phyloP scores from a whole-genome alignment of 441 rosid genomes.

The Capsella rubella region DNA sequence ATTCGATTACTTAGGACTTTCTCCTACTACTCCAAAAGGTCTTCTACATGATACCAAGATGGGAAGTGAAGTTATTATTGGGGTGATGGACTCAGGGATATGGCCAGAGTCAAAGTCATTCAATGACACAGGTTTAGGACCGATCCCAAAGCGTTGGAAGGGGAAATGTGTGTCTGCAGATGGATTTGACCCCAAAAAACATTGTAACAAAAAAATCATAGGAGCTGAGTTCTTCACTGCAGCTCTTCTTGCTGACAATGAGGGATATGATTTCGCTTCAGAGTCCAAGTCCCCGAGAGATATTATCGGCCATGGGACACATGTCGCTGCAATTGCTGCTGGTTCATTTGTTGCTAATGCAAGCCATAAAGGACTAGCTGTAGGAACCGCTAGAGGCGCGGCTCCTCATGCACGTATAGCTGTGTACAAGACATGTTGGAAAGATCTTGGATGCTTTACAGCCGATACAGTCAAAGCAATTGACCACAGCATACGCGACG shows the following conservation, averaged over 20 bases:
- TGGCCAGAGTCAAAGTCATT: constrained; percentile 86
- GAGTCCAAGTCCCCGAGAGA: constrained; percentile 56
- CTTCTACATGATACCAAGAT: constrained; percentile 30
- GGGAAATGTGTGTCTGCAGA: constrained; percentile 70
- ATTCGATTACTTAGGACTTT: constrained; percentile 36
- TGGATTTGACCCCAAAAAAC: constrained; percentile 58
- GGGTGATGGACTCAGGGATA: constrained; percentile 53
- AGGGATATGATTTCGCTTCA: not conserved
- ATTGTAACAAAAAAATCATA: constrained; percentile 68
- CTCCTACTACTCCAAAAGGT: constrained; percentile 35
- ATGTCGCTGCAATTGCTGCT: constrained; percentile 73
- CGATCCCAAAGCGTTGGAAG: constrained; percentile 69
- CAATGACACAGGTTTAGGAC: constrained; percentile 66
- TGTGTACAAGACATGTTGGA: constrained; percentile 81
- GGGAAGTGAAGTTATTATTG: constrained; percentile 44
- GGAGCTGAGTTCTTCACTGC: constrained; percentile 74
- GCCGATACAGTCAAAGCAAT: constrained; percentile 60
- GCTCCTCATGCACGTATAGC: constrained; percentile 76
- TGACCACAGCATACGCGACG: constrained; percentile 63
- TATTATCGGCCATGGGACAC: constrained; percentile 72
- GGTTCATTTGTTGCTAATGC: constrained; percentile 57
- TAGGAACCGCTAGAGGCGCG: constrained; percentile 76
- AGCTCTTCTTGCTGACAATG: constrained; percentile 47
- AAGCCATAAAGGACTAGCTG: constrained; percentile 60
- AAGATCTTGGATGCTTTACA: constrained; percentile 51